Conservation (phyloP, 2,329 filamentous ascomycete genomes). For the Fusarium protoensiforme region DNA sequence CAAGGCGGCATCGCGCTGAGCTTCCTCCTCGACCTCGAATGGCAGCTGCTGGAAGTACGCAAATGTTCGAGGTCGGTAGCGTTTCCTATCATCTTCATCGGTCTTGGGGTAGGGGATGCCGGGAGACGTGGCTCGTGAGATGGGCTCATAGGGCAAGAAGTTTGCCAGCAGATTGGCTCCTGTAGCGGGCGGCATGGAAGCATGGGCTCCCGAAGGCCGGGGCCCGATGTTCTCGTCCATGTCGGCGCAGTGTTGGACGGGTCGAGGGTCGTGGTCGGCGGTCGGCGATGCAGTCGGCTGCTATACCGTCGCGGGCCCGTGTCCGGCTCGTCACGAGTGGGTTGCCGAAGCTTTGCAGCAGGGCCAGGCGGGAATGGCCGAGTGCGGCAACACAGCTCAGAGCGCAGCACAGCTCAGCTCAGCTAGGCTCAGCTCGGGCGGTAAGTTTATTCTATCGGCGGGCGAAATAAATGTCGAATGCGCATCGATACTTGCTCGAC, state of each 20-base stretch:
- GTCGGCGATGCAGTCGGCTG: conserved; percentile 2
- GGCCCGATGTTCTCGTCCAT: conserved; percentile 55
- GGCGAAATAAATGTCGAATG: conserved; percentile 19
- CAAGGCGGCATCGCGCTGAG: conserved; percentile 80
- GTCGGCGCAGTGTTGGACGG: conserved; percentile 9
- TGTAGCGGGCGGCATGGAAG: conserved; percentile 46
- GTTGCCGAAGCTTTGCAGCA: conserved; percentile 25
- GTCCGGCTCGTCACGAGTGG: conserved; percentile 12
- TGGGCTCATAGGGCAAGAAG: conserved; percentile 69
- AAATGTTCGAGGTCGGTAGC: conserved; percentile 89
- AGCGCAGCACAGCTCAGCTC: conserved; percentile 21
- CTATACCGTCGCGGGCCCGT: conserved; percentile 23
- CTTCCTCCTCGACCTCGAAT: conserved; percentile 85
- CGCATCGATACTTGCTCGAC: conserved; percentile 29
- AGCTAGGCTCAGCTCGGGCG: conserved; percentile 33
- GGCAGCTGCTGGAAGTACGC: conserved; percentile 92
- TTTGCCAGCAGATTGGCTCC: conserved; percentile 48
- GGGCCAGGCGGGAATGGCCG: conserved; percentile 25
- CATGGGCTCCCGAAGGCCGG: conserved; percentile 45
- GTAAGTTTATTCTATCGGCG: conserved; percentile 31
- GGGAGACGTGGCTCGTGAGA: conserved; percentile 88
- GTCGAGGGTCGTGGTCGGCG: not conserved
- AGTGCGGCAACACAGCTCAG: conserved; percentile 35
- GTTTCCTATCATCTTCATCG: conserved; percentile 66
- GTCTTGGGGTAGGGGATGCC: conserved; percentile 67